Evolutionary conservation across 78 protist genomes (phyloP).

Genomic region (Protostelium mycophagum): DNA sequence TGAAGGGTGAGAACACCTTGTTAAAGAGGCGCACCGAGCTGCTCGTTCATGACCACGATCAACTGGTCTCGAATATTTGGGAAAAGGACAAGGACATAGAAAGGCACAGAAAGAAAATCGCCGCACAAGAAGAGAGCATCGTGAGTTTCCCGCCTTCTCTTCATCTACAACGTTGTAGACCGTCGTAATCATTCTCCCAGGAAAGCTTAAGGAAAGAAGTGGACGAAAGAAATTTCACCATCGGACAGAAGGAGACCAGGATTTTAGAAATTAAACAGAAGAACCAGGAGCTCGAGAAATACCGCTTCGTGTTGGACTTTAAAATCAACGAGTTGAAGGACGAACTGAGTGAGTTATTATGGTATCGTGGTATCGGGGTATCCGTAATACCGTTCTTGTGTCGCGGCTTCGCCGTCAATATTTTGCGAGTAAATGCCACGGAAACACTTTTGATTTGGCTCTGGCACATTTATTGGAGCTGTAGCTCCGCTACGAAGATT

Average conservation of each 20-base stretch:
- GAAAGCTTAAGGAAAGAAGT: neutral
- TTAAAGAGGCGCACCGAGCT: neutral
- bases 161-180: too few species aligned
- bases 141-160: neutral
- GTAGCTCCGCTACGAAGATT: too few species aligned
- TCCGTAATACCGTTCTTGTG: too few species aligned
- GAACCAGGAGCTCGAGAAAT: neutral
- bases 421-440: too few species aligned
- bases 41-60: neutral
- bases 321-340: neutral
- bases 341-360: neutral
- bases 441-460: too few species aligned
- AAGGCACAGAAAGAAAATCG: neutral
- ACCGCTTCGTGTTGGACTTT: neutral
- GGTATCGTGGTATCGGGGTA: too few species aligned
- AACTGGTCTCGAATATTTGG: neutral
- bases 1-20: neutral
- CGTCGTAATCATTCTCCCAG: too few species aligned
- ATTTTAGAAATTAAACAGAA: neutral
- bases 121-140: neutral
- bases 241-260: neutral
- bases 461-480: too few species aligned
- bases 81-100: neutral
- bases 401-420: too few species aligned
- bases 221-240: neutral